phyloP scores from a whole-genome alignment of 306 rosid genomes.

The Trichosanthes truncata region DNA sequence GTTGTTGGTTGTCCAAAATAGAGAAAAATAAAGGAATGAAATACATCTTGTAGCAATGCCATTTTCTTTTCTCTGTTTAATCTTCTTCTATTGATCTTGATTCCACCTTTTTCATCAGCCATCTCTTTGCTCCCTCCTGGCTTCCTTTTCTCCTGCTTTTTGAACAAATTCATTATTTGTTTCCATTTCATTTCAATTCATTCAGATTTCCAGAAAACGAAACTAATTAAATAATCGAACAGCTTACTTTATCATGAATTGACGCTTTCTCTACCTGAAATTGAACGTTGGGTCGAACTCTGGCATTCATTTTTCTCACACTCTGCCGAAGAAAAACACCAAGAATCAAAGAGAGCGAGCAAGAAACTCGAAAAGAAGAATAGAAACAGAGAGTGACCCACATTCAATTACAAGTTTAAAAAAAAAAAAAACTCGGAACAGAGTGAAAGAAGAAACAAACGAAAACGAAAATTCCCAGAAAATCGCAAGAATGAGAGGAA shows the following conservation, averaged over 20 bases:
- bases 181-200: too few relatives aligned
- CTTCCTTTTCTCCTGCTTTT: neutral
- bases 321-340: constrained; percentile 9
- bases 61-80: constrained; percentile 66
- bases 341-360: constrained; percentile 26
- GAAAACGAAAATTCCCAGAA: constrained; percentile 11
- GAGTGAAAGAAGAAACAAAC: constrained; percentile 30
- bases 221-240: neutral
- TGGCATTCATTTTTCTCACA: constrained; percentile 34
- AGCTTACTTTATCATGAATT: constrained; percentile 35
- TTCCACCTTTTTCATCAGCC: neutral
- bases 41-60: constrained; percentile 73
- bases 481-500: neutral
- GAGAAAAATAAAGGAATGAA: constrained; percentile 6
- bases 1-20: neutral
- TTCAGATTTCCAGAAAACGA: too few relatives aligned
- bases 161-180: neutral
- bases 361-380: constrained; percentile 42
- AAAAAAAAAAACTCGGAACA: constrained; percentile 26
- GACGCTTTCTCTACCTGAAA: constrained; percentile 35
- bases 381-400: constrained; percentile 18
- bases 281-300: constrained; percentile 43
- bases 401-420: constrained; percentile 11
- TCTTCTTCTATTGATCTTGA: constrained; percentile 27
- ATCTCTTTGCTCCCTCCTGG: neutral